Evolutionary conservation across 176 grass and related monocot species (phyloP), one percentile per base, ranked within the genome.

Genomic region (Eleusine indica): DNA sequence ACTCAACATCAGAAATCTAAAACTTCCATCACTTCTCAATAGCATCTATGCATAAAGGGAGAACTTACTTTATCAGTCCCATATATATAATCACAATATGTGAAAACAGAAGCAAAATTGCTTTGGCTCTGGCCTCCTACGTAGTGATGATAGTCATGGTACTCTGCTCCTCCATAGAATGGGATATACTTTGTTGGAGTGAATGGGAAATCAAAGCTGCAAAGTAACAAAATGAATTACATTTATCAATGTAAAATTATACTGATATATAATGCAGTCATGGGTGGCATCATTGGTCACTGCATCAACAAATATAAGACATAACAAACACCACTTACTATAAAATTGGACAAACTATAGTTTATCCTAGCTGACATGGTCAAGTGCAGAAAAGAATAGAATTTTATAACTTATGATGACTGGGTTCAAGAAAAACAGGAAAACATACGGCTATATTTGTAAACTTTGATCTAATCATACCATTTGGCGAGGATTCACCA

Each of bases 81-180:
- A 30, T 98, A 98, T 39, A 98, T 57, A 78, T 93, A 95, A 78
- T 98, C 96, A 80, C 96, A 98, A 32, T 98, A 98, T 1, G 96
- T 98, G 85, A 98, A 98, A 66, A 98, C 91, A 4, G 96, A 91
- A 82, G 92, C 91, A 87, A 93, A 98, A 69, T 98, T 98, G 79
- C 96, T 98, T 79, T 93, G 92, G 68, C 93, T 98, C 44, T 91
- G 91, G 58, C 93, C 90, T 76, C 96, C 96, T 19, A 95, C 91
- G 57, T 91, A 95, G 84, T 98, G 96, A 85, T 98, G 93, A 88
- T 93, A 98, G 89, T 98, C 96, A 88, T 95, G 96, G 70, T 98
- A 98, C 70, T 98, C 93, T 46, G 96, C 89, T 63, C 96, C 96
- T 77, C 96, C 96, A 76, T 95, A 95, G 83, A 98, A 95, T 12